Base-by-base conservation (phyloP, 2,329 filamentous ascomycete genomes). In the Penicillium digitatum region DNA sequence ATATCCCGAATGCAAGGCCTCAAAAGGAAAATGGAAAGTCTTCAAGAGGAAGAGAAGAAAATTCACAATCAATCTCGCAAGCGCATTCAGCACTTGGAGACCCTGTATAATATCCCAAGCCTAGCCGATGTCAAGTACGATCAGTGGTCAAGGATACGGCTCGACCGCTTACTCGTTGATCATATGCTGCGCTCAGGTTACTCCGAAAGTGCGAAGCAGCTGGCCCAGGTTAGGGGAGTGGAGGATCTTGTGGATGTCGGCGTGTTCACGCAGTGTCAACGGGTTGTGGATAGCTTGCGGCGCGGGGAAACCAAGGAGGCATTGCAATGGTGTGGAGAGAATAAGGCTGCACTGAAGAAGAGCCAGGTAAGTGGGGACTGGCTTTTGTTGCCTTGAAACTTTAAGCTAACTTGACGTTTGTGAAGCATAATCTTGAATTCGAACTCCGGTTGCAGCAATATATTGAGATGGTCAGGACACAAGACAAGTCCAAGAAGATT, bases 51-150 rank as follows among this genome's bases (percentile, higher is more conserved):
- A 68, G 93, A 97, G 74, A 81, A 82, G 54, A 80, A 81, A 16
- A 80, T 96, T 14, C 89, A 95, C 68, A 80, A 80, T 7, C 87
- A 95, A 66, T 84, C 89, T 29, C 83, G 85, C 50, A 87, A 89
- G 59, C 84, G 94, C 31, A 85, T 95, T 55, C 78, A 82, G 26
- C 92, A 99, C 74, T 79, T 99, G 32, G 83, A 89, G 62, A 85
- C 91, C 63, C 79, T 99, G 5, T 90, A 94, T 72, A 75, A 82
- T 42, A 89, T 97, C 65, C 83, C 87, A 54, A 89, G 85, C 57
- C 79, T 96, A 58, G 88, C 90, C 49, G 94, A 99, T 70, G 90
- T 95, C 64, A 90, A 90, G 69, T 99, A 97, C 75, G 93, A 97
- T 69, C 79, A 83, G 54, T 99, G 94, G 94, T 90, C 88, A 57